Evolutionary conservation across 1,139 yeast species (phyloP).

Genomic region (Casaregolazyma lundiana): DNA sequence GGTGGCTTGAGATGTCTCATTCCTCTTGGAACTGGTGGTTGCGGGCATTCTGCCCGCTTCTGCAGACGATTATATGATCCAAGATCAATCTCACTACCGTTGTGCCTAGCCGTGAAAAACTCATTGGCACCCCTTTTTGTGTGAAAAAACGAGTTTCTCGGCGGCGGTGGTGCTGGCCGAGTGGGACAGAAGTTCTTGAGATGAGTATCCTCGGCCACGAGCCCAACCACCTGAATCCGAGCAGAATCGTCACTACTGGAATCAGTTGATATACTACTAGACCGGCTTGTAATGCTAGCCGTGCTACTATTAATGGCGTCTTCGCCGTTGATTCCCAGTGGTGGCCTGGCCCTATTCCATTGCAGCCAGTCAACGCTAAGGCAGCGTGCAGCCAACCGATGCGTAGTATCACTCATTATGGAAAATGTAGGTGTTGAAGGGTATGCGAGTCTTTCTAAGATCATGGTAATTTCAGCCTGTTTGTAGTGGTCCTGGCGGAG

Average conservation of each 20-base stretch:
- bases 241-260: constrained; percentile 7
- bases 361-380: constrained; percentile 54
- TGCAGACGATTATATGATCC: constrained; percentile 12
- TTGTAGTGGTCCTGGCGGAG: constrained; percentile 56
- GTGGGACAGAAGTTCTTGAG: constrained; percentile 7
- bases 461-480: constrained; percentile 46
- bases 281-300: constrained; percentile 2
- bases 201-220: constrained; percentile 8
- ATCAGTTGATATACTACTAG: constrained; percentile 7
- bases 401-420: constrained; percentile 38
- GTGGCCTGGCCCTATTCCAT: constrained; percentile 14
- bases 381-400: constrained; percentile 60
- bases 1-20: not conserved
- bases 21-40: constrained; percentile 2
- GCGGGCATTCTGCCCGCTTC: constrained; percentile 12
- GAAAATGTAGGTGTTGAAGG: constrained; percentile 17
- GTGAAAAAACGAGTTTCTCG: constrained; percentile 5
- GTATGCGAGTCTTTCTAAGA: constrained; percentile 44
- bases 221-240: constrained; percentile 8
- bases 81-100: constrained; percentile 17
- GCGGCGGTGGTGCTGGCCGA: constrained; percentile 15
- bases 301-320: constrained; percentile 11
- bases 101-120: constrained; percentile 2
- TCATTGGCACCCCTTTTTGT: constrained; percentile 4
- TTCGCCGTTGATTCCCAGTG: constrained; percentile 2